phyloP scores from a whole-genome alignment of 805 yeast species.

The Starmera amethionina region DNA sequence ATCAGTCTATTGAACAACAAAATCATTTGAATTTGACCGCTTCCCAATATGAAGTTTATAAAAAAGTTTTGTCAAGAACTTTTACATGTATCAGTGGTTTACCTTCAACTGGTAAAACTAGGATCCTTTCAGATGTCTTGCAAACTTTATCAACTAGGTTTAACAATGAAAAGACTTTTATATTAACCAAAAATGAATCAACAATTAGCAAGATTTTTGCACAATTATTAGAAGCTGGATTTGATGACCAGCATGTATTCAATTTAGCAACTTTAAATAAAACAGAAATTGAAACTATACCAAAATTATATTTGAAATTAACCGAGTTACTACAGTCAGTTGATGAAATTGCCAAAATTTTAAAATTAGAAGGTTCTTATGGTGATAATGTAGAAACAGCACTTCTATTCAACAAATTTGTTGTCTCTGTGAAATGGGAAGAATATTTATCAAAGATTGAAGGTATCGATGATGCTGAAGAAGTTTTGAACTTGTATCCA shows the following conservation, averaged over 20 bases:
- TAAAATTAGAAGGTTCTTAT: slow-evolving; percentile 25
- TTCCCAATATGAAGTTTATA: not conserved
- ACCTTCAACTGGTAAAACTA: slow-evolving; percentile 44
- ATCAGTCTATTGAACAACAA: too few relatives aligned
- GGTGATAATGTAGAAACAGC: slow-evolving; percentile 30
- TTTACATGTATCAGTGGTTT: slow-evolving; percentile 38
- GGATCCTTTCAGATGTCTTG: slow-evolving; percentile 16
- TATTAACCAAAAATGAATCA: slow-evolving; percentile 4
- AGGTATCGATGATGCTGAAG: not conserved
- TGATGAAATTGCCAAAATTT: slow-evolving; percentile 19
- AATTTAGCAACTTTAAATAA: slow-evolving; percentile 1
- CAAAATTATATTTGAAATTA: slow-evolving; percentile 7
- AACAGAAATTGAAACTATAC: too few relatives aligned
- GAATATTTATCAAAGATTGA: slow-evolving; percentile 1
- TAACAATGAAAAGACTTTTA: slow-evolving; percentile 9
- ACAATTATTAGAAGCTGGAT: not conserved
- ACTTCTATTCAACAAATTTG: slow-evolving; percentile 18
- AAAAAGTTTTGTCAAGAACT: slow-evolving; percentile 18
- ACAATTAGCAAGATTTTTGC: not conserved
- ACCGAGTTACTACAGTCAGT: slow-evolving; percentile 14
- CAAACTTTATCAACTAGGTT: slow-evolving; percentile 11
- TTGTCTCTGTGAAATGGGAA: slow-evolving; percentile 12
- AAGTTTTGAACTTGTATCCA: slow-evolving; percentile 5
- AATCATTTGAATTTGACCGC: not conserved
- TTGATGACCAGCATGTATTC: not conserved